These are phyloP conservation scores for Puccinia triticina DNA, from an alignment of 1,284 basidiomycete species.

Conservation along the genomic window DNA sequence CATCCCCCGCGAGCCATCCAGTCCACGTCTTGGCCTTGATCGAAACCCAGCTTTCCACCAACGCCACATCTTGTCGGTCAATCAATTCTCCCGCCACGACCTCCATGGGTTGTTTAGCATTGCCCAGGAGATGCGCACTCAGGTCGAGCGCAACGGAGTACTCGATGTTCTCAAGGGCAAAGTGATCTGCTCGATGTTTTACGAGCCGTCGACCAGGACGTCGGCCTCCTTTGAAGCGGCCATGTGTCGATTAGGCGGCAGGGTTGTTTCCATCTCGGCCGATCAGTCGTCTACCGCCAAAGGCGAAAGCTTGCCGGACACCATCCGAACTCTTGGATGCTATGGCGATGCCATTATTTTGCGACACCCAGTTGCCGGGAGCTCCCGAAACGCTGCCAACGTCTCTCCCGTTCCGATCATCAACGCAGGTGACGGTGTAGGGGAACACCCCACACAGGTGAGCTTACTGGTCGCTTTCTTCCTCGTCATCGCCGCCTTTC, in stretches of 20 bases:
- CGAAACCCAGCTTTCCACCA: constrained; percentile 69
- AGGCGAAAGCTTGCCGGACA: constrained; percentile 92
- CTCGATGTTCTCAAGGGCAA: constrained; percentile 88
- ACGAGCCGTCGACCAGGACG: constrained; percentile 95
- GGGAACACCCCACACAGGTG: constrained; percentile 90
- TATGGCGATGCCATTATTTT: constrained; percentile 95
- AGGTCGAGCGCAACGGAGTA: constrained; percentile 87
- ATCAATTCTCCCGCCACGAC: constrained; percentile 87
- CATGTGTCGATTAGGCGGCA: constrained; percentile 96
- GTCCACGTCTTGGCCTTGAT: constrained; percentile 49
- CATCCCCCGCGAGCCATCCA: constrained; percentile 59
- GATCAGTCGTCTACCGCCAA: constrained; percentile 87
- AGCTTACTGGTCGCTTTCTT: not conserved
- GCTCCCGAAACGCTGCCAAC: constrained; percentile 86
- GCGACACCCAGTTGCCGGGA: constrained; percentile 90
- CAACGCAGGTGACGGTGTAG: constrained; percentile 95
- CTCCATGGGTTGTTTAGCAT: constrained; percentile 91
- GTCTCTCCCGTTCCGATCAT: constrained; percentile 92
- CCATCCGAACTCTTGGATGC: constrained; percentile 89
- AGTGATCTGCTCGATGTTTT: constrained; percentile 93
- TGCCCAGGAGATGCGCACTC: constrained; percentile 93
- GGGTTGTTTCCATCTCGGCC: constrained; percentile 81
- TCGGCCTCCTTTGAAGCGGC: constrained; percentile 97
- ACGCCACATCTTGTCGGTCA: constrained; percentile 90
- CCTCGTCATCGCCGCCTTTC: not conserved